These are phyloP conservation scores for Trametes sp. DNA, from an alignment of 1,284 basidiomycete genomes.

Conservation along the genomic window DNA sequence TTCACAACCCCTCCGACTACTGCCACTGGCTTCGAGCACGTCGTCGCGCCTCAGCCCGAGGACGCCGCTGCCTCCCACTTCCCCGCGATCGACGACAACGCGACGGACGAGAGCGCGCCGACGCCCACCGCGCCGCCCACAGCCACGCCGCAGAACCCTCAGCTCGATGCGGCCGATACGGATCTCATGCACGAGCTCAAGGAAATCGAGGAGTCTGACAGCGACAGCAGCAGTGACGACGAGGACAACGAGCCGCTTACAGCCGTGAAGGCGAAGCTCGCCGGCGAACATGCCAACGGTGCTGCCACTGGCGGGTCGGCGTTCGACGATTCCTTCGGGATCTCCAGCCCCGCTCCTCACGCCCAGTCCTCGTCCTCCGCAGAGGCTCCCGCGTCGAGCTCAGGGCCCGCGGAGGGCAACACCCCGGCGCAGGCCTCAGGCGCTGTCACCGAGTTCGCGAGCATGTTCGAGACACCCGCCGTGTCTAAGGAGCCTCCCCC, in stretches of 20 bases:
- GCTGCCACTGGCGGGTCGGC: constrained; percentile 38
- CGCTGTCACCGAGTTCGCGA: constrained; percentile 18
- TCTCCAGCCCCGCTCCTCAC: constrained; percentile 33
- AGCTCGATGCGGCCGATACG: constrained; percentile 45
- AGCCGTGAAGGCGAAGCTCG: constrained; percentile 36
- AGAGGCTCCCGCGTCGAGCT: neutral
- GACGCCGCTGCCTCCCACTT: constrained; percentile 45
- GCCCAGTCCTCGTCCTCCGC: constrained; percentile 12
- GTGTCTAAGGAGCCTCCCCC: constrained; percentile 23
- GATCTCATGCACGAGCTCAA: constrained; percentile 62
- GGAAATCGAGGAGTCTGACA: constrained; percentile 71
- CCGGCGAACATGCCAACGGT: constrained; percentile 30
- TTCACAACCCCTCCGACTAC: constrained; percentile 69
- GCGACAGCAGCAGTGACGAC: constrained; percentile 52
- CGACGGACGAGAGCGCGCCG: constrained; percentile 21
- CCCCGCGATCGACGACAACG: constrained; percentile 53
- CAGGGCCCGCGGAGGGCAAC: neutral
- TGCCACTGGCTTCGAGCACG: constrained; percentile 39
- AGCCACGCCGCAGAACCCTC: constrained; percentile 8
- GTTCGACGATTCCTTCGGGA: constrained; percentile 74
- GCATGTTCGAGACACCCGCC: constrained; percentile 33
- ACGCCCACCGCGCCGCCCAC: constrained; percentile 18
- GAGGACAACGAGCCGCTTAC: constrained; percentile 52
- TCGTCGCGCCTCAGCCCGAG: constrained; percentile 7
- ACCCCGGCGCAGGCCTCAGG: constrained; percentile 1